Base-by-base conservation (phyloP, 345 rosid species). In the Salix udensis region DNA sequence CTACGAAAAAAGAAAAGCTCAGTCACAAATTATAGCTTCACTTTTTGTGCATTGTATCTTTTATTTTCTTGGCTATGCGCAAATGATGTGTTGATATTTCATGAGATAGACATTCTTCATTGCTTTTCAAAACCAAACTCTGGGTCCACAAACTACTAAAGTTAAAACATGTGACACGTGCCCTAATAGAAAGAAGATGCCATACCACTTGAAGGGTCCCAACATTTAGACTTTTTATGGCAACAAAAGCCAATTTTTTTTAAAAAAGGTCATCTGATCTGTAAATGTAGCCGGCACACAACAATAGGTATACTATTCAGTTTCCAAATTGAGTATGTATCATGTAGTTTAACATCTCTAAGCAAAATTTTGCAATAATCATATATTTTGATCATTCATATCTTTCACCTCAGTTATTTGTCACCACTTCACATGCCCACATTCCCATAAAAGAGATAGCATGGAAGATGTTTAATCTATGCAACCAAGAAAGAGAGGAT, bases 111-210 rank as follows among this genome's bases (percentile, higher is more conserved):
- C 36, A 18, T 14, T 48, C 48, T 24, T 46, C 44, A 61, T 77
- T 42, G 55, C 70, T 28, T 70, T 7, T 30, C 7, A 36, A 67
- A 53, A 52, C 34, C 5, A 7, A 68, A 52, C 44, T 50, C 24
- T 31, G 42, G 23, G 80, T 61, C 79, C 71, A 70, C 34, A 10
- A 46, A 18, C 70, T 64, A 77, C 65, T 62, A 77, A 77, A 77
- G 75, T 46, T 71, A 46, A 44, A 10, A 10, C 48, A 2, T 44
- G 13, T 44, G 15, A 44, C 78, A 64, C 77, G 74, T 58, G 78
- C 84, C 74, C 74, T 68, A 64, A 68, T 68, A 72, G 58, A 73
- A 73, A 77, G 78, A 55, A 81, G 75, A 81, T 70, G 68, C 65
- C 81, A 69, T 4, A 44, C 4, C 48, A 44, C 21, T 37, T 61